A percentile compares a stretch with the other conserved stretches of the same genome.
phyloP scores from a whole-genome alignment of 2,329 filamentous ascomycete species.

The Nannizziopsis barbatae region DNA sequence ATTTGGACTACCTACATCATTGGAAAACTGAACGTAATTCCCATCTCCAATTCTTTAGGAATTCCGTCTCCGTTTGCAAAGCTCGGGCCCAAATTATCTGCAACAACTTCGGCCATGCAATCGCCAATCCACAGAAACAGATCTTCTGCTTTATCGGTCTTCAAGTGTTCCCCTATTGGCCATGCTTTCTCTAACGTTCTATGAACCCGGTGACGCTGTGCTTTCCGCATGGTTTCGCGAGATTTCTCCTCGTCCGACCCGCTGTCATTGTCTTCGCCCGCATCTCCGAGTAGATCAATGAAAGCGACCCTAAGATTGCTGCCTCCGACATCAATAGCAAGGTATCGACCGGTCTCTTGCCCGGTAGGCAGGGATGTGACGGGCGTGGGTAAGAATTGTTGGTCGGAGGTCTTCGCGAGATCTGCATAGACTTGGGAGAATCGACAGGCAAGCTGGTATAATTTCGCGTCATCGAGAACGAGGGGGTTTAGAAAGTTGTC shows the following conservation, averaged over 20 bases:
- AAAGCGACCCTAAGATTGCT: conserved; percentile 47
- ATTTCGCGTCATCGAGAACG: conserved; percentile 30
- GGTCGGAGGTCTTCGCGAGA: conserved; percentile 35
- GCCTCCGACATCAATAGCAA: conserved; percentile 48
- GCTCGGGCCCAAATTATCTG: conserved; percentile 38
- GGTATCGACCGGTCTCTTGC: conserved; percentile 43
- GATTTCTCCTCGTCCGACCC: conserved; percentile 24
- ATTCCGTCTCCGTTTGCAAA: conserved; percentile 27
- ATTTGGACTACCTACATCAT: conserved; percentile 33
- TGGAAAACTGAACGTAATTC: conserved; percentile 41
- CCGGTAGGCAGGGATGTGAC: conserved; percentile 40
- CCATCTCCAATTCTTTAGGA: conserved; percentile 39
- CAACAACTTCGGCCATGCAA: conserved; percentile 63
- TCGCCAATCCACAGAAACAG: conserved; percentile 73
- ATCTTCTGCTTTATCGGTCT: conserved; percentile 58
- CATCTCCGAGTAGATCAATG: conserved; percentile 42
- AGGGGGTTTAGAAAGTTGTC: conserved; percentile 35
- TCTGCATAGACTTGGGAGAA: conserved; percentile 37
- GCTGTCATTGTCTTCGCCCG: conserved; percentile 23
- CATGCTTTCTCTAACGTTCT: conserved; percentile 42
- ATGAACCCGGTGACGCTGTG: conserved; percentile 37
- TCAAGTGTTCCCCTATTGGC: conserved; percentile 46
- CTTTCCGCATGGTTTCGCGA: conserved; percentile 36
- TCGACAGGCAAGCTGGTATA: conserved; percentile 38
- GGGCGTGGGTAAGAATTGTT: conserved; percentile 40